These are phyloP conservation scores for Apocynum venetum DNA, from an alignment of 257 asterid genomes.

Conservation along the genomic window DNA sequence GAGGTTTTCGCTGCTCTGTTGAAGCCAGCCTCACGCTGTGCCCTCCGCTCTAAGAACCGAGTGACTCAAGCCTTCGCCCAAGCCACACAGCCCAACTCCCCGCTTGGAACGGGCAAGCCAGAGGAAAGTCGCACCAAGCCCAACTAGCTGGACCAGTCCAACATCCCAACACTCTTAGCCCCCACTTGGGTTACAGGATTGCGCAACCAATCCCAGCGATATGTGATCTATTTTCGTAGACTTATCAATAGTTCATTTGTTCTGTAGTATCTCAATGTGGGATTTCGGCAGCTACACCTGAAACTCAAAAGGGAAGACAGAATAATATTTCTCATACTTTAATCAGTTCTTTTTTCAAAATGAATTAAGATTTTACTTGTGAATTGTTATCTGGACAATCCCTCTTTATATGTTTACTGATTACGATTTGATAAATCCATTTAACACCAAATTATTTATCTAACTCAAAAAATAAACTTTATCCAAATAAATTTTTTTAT, in stretches of 20 bases:
- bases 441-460: too few relatives aligned
- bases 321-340: too few relatives aligned
- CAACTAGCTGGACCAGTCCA: not conserved
- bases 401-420: too few relatives aligned
- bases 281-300: not conserved
- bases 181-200: constrained; percentile 12
- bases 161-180: not conserved
- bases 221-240: rapidly evolving
- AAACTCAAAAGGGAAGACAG: too few relatives aligned
- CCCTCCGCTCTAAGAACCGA: constrained; percentile 11
- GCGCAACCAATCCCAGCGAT: constrained; percentile 6
- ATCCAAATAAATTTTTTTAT: too few relatives aligned
- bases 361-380: too few relatives aligned
- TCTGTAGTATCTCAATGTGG: not conserved
- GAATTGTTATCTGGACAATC: too few relatives aligned
- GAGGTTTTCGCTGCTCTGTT: constrained; percentile 19
- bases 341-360: too few relatives aligned
- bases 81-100: not conserved
- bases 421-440: too few relatives aligned
- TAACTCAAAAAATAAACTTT: too few relatives aligned
- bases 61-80: not conserved
- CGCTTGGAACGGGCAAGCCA: constrained; percentile 13
- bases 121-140: not conserved
- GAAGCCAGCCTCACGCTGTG: constrained; percentile 19
- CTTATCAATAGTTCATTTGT: not conserved